Base-by-base conservation (phyloP, 2,329 filamentous ascomycete genomes). In the Chaetothyriales sp. region DNA sequence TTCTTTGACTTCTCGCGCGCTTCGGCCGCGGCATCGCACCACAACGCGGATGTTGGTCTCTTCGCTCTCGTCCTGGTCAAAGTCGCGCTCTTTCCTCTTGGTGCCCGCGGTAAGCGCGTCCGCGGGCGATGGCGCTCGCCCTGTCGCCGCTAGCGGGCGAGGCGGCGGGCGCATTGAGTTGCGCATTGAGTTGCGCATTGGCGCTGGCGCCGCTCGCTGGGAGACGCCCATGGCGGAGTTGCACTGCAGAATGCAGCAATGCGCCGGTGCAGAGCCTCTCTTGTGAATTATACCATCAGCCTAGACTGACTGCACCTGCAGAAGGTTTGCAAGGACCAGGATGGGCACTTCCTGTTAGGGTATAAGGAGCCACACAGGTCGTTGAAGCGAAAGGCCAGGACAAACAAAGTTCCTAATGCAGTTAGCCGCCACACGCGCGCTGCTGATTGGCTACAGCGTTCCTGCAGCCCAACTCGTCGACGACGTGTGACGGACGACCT, bases 41-140 rank as follows among this genome's bases (percentile, higher is more conserved):
- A 97, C 89, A 46, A 98, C 92, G 66, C 94, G 92, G 69, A 98
- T 98, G 66, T 95, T 98, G 6, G 90, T 97, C 68, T 94, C 89
- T 61, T 89, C 83, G 49, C 78, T 77, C 51, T 70, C 69, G 29
- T 86, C 81, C 5, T 77, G 68, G 45, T 90, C 89, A 64, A 83
- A 90, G 40, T 94, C 86, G 63, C 86, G 80, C 61, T 92, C 86
- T 68, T 95, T 95, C 63, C 89, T 82, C 73, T 95, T 95, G 45
- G 74, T 76, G 20, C 81, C 79, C 3, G 85, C 84, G 49, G 77
- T 75, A 19, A 86, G 65, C 6, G 85, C 86, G 46, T 81, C 80
- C 54, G 85, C 78, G 4, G 88, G 86, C 4, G 89, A 90, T 10
- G 76, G 70, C 25, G 83, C 69, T 56, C 77, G 73, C 40, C 78